Evolutionary conservation across 305 asterid genomes (phyloP), one percentile per base, ranked within the genome.

Genomic region (Fraxinus velutina): DNA sequence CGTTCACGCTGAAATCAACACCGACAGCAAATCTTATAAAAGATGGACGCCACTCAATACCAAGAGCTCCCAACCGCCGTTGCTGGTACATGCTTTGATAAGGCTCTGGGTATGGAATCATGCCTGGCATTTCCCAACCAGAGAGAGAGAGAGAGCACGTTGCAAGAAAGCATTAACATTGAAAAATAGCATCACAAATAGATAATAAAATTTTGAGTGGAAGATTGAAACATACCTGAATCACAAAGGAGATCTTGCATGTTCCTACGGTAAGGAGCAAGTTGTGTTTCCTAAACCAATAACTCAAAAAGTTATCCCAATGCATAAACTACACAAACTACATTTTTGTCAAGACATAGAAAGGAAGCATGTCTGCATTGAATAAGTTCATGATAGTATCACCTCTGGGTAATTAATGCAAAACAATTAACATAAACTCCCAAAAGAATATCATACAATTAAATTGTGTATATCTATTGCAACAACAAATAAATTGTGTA

Each of bases 211-310:
- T 77, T 73, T 79, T 75, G 57, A 75, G 50, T 71, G 44, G 39
- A 60, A 62, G 75, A 84, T n/a, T 78, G 37, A 19, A 70, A 82
- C 83, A 74, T 84, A 96, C 99, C 97, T 86, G 99, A 90, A 86
- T 96, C 98, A 84, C 99, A 96, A 32, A 96, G 97, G 86, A 93
- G 94, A 90, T 96, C 99, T 90, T 96, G 99, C 95, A 93, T 91
- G 85, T 96, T 96, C 89, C 99, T 92, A 81, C 94, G 89, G 66
- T 93, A 94, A 24, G 99, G 99, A 85, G 92, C 93, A 84, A 93
- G 93, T 83, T 94, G 99, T n/a, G 98, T 94, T 90, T 96, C 99
- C 98, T 95, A 85, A 77, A 86, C 73, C 21, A 80, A 82, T 74
- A 80, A 81, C 52, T 50, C 68, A 84, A 82, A 74, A 78, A 47